phyloP scores from a whole-genome alignment of 371 early-diverging fungal species.

The Batkoa obscura region DNA sequence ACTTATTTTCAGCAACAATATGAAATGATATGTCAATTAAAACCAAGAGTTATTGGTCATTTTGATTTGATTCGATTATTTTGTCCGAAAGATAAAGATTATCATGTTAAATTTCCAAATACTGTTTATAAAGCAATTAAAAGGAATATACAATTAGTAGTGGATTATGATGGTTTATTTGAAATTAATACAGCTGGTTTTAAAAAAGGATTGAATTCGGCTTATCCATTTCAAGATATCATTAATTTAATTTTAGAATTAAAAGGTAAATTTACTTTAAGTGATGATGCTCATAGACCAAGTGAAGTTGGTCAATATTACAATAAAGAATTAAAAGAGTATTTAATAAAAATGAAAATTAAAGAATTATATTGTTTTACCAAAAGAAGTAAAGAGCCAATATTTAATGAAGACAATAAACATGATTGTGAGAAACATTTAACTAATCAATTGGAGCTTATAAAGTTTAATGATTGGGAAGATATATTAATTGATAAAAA shows the following conservation, averaged over 20 bases:
- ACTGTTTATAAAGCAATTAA: conserved; percentile 34
- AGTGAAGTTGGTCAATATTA: conserved; percentile 72
- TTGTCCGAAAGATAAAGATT: conserved; percentile 10
- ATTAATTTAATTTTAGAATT: conserved; percentile 42
- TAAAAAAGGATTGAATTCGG: conserved; percentile 59
- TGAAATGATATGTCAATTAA: conserved; percentile 34
- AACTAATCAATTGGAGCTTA: no score
- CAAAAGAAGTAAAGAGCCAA: no score
- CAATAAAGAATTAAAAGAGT: conserved; percentile 17
- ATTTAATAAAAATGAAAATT: no score
- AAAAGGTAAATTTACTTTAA: conserved; percentile 59
- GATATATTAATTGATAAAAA: no score
- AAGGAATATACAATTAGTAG: conserved; percentile 66
- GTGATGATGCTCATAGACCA: conserved; percentile 87
- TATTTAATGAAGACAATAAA: no score
- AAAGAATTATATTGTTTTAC: no score
- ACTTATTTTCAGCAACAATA: conserved; percentile 80
- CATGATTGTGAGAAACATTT: no score
- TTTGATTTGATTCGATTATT: conserved; percentile 83
- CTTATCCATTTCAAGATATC: conserved; percentile 72
- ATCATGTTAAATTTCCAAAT: conserved; percentile 10
- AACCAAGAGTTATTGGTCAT: conserved; percentile 79
- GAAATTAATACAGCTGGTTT: conserved; percentile 85
- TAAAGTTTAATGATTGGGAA: no score
- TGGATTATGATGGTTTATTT: conserved; percentile 64